Conservation (phyloP, 129 eudicot species). For the Rutidosis leptorrhynchoides region DNA sequence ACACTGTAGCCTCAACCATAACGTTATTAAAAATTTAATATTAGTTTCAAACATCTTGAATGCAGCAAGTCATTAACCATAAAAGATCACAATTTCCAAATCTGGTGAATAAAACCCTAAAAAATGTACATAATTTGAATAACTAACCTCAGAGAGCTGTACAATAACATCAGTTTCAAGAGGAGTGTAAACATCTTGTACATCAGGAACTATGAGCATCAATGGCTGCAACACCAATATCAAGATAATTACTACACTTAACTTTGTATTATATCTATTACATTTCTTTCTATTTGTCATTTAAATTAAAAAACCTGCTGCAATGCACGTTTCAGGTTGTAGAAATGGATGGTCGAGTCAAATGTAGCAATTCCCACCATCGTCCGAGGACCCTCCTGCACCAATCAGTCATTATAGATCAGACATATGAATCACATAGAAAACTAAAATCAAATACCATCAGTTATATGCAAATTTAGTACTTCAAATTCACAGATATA, state of each 20-base stretch:
- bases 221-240: constrained; percentile 60
- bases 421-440: constrained; percentile 3
- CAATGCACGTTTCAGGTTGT: constrained; percentile 88
- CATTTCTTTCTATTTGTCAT: background rate
- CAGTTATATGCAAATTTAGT: background rate
- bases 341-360: constrained; percentile 95
- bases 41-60: constrained; percentile 22
- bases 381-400: constrained; percentile 96
- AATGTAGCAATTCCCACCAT: constrained; percentile 97
- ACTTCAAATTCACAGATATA: background rate
- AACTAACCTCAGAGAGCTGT: constrained; percentile 83
- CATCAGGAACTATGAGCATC: constrained; percentile 98
- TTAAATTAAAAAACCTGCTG: constrained; percentile 64
- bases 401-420: constrained; percentile 24
- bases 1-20: constrained; percentile 57
- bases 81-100: constrained; percentile 19
- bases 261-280: background rate
- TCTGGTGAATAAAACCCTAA: constrained; percentile 5
- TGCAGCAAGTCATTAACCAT: background rate
- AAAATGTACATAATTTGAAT: constrained; percentile 2
- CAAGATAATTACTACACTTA: constrained; percentile 12
- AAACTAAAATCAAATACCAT: constrained; percentile 1
- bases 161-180: constrained; percentile 86
- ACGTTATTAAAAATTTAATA: constrained; percentile 9
- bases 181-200: constrained; percentile 99